Evolutionary conservation across 768 basidiomycete genomes (phyloP), one percentile per base, ranked within the genome.

Genomic region (Mrakia hoshinonis): DNA sequence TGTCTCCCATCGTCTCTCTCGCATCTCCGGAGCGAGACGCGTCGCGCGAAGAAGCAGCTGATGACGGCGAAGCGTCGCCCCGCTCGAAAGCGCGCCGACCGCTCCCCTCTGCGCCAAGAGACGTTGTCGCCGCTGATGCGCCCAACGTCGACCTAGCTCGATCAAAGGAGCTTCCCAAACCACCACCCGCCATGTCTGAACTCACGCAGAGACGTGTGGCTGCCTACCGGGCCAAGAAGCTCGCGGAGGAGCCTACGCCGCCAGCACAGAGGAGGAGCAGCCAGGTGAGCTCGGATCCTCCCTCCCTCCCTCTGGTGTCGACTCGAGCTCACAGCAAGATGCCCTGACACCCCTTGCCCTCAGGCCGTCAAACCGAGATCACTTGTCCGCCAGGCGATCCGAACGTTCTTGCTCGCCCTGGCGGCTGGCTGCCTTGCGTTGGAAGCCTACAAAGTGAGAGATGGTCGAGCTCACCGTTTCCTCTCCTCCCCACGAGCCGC

Each of bases 371-470:
- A n/a, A 5, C 43, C 13, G 2, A 47, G 60, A 24, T 69, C 68
- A 3, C 7, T 24, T 4, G 31, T 24, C 20, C 68, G 68, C n/a
- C 20, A 24, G 20, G 68, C 31, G 3, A n/a, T 69, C 29, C n/a
- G 60, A 13, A 13, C 58, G 3, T 49, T 69, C 18, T 20, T 69
- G 11, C 48, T 69, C 2, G 0, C 47, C 34, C 47, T 62, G 2
- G 58, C 60, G 10, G 24, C 47, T 5, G 68, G 68, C 15, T 69
- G 43, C 47, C 49, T 69, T 18, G 31, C 34, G 6, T 62, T 31
- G 47, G 47, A 61, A 22, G 58, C 43, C 12, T 61, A 47, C 68
- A 62, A 62, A 31, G 68, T 69, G 26, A 69, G 68, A 22, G 4
- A 10, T 4, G 36, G 12, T 12, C 60, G 11, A 46, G 24, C 46